phyloP scores from a whole-genome alignment of 73 alveolate genomes.

The Blepharisma japonicum region DNA sequence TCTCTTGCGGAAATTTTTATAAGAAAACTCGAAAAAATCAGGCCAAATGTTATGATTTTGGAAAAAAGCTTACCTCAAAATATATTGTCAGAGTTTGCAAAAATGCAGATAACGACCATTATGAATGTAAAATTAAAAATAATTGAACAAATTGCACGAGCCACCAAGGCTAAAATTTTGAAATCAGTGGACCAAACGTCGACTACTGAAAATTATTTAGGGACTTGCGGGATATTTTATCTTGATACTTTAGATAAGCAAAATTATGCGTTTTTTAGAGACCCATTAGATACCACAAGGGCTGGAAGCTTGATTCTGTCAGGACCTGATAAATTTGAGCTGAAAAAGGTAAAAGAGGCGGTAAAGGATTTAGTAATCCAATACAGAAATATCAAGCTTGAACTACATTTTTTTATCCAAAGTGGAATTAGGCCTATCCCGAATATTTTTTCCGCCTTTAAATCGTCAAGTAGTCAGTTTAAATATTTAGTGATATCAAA shows the following conservation, averaged over 20 bases:
- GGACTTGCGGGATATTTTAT: neutral
- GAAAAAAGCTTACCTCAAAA: slow-evolving; percentile 60
- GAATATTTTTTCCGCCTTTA: neutral
- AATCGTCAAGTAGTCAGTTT: neutral
- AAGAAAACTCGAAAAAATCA: slow-evolving; percentile 48
- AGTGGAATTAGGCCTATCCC: slow-evolving; percentile 11
- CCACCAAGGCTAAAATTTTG: neutral
- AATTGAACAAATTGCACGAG: slow-evolving; percentile 35
- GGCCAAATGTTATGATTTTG: slow-evolving; percentile 74
- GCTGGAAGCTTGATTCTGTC: neutral
- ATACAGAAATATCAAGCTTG: slow-evolving; percentile 5
- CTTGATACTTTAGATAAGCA: neutral
- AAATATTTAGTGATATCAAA: neutral
- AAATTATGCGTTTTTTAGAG: neutral
- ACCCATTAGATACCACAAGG: neutral
- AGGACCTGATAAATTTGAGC: slow-evolving; percentile 9
- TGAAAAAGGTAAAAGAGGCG: neutral
- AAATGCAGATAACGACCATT: slow-evolving; percentile 50
- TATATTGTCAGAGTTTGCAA: slow-evolving; percentile 50
- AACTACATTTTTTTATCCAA: neutral
- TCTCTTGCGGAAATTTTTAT: slow-evolving; percentile 53
- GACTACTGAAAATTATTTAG: neutral
- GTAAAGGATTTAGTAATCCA: neutral
- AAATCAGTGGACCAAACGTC: slow-evolving; percentile 11
- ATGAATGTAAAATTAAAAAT: slow-evolving; percentile 37